Base-by-base conservation (phyloP, 2,329 filamentous ascomycete species). In the Fusarium staphyleae region DNA sequence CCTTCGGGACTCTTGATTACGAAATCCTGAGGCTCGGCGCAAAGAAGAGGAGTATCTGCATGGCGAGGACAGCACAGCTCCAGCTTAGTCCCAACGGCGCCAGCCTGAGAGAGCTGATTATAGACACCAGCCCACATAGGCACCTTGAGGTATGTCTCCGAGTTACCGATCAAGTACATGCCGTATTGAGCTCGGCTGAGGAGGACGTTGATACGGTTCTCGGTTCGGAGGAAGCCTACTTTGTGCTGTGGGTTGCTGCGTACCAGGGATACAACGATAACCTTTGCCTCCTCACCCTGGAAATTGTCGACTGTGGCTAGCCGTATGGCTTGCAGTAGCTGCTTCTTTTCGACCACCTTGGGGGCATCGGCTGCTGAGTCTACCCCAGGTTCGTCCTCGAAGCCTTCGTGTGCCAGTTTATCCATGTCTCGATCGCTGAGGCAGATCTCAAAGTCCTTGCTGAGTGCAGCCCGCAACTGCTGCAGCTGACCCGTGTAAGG, bases 241-340 rank as follows among this genome's bases (percentile, higher is more conserved):
- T 79, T 81, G 8, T 72, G 74, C 7, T 80, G 63, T 0, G 69
- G 55, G 60, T 93, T 93, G 71, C 87, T 90, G 33, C 89, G 81
- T 0, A 91, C 87, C 0, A 93, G 74, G 0, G 86, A 89, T 0
- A 92, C 75, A 3, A 93, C 75, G 0, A 93, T 77, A 8, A 93
- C 75, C 44, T 89, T 87, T 2, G 85, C 86, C 64, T 93, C 88
- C 66, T 93, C 88, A 0, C 89, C 89, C 62, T 93, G 88, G 48
- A 90, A 92, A 58, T 91, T 92, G 68, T 90, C 87, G 0, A 91
- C 81, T 0, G 87, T 91, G 0, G 87, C 86, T 0, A 87, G 70
- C 4, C 83, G 74, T 3, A 88, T 68, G 2, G 74, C 75, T 18
- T 81, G 73, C 0, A 79, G 65, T 0, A 86, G 72, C 0, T 72